Percentiles rank a stretch among this genome's conserved stretches.
These are phyloP conservation scores for Microstegium vimineum DNA, from an alignment of 176 grass and related monocot genomes.

Conservation along the genomic window DNA sequence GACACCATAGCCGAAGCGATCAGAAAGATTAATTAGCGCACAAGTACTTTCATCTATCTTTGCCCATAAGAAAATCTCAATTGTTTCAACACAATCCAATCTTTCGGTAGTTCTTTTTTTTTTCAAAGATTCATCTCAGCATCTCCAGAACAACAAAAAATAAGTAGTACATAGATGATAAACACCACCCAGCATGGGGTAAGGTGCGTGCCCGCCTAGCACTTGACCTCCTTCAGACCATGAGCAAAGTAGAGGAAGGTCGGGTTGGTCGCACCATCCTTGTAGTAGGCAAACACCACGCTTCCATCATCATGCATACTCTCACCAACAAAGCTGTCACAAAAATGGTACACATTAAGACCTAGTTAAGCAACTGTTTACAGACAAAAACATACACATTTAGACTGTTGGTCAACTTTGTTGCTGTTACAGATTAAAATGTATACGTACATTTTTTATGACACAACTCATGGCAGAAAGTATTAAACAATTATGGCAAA, in stretches of 20 bases:
- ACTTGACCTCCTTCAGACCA: conserved; percentile 83
- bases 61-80: too few species aligned
- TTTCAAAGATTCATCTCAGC: not conserved
- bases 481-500: too few species aligned
- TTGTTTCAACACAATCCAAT: too few species aligned
- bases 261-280: conserved; percentile 63
- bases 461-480: too few species aligned
- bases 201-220: conserved; percentile 21
- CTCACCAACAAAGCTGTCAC: conserved; percentile 84
- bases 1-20: too few species aligned
- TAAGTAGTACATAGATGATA: conserved; percentile 6
- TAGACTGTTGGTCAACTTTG: not conserved
- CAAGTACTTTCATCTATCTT: too few species aligned
- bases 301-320: conserved; percentile 73
- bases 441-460: too few species aligned
- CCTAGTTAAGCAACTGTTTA: too few species aligned
- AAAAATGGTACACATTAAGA: not conserved
- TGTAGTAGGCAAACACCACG: conserved; percentile 87
- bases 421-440: not conserved
- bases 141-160: not conserved
- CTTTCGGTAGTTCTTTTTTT: too few species aligned
- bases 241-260: conserved; percentile 82
- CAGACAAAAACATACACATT: too few species aligned
- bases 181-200: not conserved
- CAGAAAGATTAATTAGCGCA: too few species aligned